Conservation (phyloP, 2,329 filamentous ascomycete genomes). For the Tolypocladium ovalisporum region DNA sequence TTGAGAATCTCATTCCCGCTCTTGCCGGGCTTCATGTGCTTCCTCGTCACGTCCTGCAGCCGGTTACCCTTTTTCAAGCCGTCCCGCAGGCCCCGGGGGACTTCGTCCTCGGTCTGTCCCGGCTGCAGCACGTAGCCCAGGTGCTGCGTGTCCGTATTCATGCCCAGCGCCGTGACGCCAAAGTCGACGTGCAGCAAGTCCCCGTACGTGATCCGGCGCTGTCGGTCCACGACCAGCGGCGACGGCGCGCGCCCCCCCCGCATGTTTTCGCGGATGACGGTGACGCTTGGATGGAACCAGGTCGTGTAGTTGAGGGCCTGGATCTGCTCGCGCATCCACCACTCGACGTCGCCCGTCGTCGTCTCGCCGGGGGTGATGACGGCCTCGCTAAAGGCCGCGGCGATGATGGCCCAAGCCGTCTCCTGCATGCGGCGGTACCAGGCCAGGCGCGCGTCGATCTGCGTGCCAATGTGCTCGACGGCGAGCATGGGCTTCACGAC, state of each 20-base stretch:
- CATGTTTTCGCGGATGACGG: slow-evolving; percentile 21
- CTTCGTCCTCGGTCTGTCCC: slow-evolving; percentile 25
- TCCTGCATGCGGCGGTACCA: neutral
- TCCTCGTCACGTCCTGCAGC: slow-evolving; percentile 34
- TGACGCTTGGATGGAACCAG: slow-evolving; percentile 38
- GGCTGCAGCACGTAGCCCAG: slow-evolving; percentile 36
- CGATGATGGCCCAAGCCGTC: neutral
- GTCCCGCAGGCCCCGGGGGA: slow-evolving; percentile 32
- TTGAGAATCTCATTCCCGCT: slow-evolving; percentile 34
- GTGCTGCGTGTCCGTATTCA: slow-evolving; percentile 39
- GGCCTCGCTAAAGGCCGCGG: neutral
- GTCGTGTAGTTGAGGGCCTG: slow-evolving; percentile 35
- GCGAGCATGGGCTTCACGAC: neutral
- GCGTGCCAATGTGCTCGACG: neutral
- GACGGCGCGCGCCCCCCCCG: slow-evolving; percentile 6
- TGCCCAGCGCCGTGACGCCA: slow-evolving; percentile 29
- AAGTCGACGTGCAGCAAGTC: slow-evolving; percentile 40
- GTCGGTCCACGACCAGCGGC: slow-evolving; percentile 4
- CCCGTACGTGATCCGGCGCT: slow-evolving; percentile 25
- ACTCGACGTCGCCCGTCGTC: neutral
- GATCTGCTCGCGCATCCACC: neutral
- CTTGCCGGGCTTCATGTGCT: slow-evolving; percentile 30
- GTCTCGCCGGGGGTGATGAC: neutral
- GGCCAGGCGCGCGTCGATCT: neutral
- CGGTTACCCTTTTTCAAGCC: slow-evolving; percentile 33